Evolutionary conservation across 163 green algal genomes (phyloP).

Genomic region (Scenedesmus sp.): DNA sequence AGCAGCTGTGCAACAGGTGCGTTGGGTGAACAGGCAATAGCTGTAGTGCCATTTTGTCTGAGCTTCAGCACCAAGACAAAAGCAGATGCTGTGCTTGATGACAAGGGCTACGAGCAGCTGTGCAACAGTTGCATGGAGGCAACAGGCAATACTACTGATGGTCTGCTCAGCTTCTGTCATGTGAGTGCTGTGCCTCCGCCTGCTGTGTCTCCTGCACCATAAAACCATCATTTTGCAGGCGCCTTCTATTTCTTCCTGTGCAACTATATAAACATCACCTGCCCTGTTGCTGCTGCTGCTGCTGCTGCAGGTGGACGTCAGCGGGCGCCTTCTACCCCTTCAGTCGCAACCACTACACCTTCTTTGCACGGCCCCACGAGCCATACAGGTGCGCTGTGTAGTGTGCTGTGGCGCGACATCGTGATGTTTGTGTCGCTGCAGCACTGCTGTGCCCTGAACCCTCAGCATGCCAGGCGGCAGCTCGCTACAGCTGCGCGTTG

Average conservation of each 20-base stretch:
- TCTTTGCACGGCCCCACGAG: conserved; percentile 62
- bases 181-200: too few species aligned
- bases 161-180: too few species aligned
- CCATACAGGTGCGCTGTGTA: conserved; percentile 55
- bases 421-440: not conserved
- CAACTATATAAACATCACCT: too few species aligned
- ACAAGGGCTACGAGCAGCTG: conserved; percentile 1
- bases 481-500: too few species aligned
- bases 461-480: too few species aligned
- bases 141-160: too few species aligned
- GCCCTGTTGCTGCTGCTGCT: not conserved
- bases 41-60: too few species aligned
- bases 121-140: conserved; percentile 17
- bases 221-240: too few species aligned
- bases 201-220: not conserved
- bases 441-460: too few species aligned
- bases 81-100: not conserved
- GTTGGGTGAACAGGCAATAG: too few species aligned
- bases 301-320: conserved; percentile 63
- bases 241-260: too few species aligned
- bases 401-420: not conserved
- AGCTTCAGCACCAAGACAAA: too few species aligned
- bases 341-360: conserved; percentile 61
- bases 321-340: conserved; percentile 83
- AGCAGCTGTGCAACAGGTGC: conserved; percentile 20